Percentiles rank a stretch among this genome's conserved stretches.
Conservation (phyloP, 371 early-diverging fungal genomes). For the Lichtheimia ramosa region DNA sequence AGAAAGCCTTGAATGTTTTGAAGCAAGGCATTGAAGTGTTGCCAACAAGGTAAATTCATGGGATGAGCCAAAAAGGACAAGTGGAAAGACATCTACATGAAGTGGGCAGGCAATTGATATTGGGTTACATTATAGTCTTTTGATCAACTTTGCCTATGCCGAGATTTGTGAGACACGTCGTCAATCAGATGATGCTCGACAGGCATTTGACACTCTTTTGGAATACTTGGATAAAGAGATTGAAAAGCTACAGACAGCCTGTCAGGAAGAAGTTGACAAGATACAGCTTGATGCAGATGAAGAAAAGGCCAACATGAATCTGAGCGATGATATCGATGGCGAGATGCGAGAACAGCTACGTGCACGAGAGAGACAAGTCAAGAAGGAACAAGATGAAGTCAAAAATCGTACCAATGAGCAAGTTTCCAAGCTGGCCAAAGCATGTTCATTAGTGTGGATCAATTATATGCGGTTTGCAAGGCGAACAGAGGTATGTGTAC, state of each 20-base stretch:
- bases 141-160: constrained; percentile 83
- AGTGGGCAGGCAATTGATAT: constrained; percentile 5
- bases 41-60: constrained; percentile 71
- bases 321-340: constrained; percentile 76
- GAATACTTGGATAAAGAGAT: constrained; percentile 52
- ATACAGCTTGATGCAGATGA: constrained; percentile 48
- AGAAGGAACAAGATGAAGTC: constrained; percentile 65
- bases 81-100: no score
- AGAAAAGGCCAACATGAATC: constrained; percentile 42
- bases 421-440: constrained; percentile 61
- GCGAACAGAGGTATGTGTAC: constrained; percentile 67
- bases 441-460: constrained; percentile 79
- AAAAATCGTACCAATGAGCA: constrained; percentile 62
- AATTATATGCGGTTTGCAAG: constrained; percentile 84
- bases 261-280: constrained; percentile 48
- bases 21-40: constrained; percentile 73
- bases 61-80: no score
- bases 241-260: constrained; percentile 50
- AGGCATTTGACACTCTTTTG: constrained; percentile 73
- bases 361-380: constrained; percentile 61
- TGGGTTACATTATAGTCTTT: constrained; percentile 44
- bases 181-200: constrained; percentile 65
- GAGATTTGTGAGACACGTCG: constrained; percentile 83
- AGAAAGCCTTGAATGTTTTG: constrained; percentile 75
- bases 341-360: constrained; percentile 77